Base-by-base conservation (phyloP, 257 asterid genomes). In the Solanum commersonii region DNA sequence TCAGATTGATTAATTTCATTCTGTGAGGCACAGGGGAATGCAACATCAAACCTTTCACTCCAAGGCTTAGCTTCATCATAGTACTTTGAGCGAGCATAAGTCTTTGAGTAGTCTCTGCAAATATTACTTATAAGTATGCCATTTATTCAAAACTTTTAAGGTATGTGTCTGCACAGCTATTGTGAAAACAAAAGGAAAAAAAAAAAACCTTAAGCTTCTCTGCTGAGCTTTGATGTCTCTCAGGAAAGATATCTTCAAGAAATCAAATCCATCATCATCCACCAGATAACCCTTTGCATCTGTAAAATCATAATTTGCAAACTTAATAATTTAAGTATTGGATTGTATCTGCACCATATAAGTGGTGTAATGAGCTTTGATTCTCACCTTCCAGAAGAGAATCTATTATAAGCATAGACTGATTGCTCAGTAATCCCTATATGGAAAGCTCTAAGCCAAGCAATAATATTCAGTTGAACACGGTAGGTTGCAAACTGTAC, bases 261-360 rank as follows among this genome's bases (percentile, higher is more conserved):
- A 96, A 92, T 97, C 99, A 89, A 97, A 95, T 59, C 99, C 99
- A 83, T 97, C 99, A 89, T 97, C 99, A 85, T 97, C 99, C 92
- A 96, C 96, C 93, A 97, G 93, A 88, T 96, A 97, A 91, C 99
- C 99, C 90, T 93, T 97, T 22, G 98, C 93, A 92, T 97, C 99
- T 97, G 96, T 89, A 85, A 60, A 87, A 70, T 87, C 87, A 83
- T 85, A 85, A 83, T 85, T 68, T 60, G 85, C 85, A 73, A 88
- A 76, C 46, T 72, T 40, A 86, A 29, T 82, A 18, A 82, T 82
- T 5, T 81, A 49, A 81, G 84, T 79, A 81, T 49, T 20, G 4
- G 34, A 82, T 79, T 49, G 44, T 82, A 49, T 31, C 44, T 82
- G 44, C 70, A 82, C 29, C 70, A 49, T 49, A 31, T 82, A 29